Evolutionary conservation across 2,329 filamentous ascomycete genomes (phyloP).

Genomic region (Colletotrichum liriopes): DNA sequence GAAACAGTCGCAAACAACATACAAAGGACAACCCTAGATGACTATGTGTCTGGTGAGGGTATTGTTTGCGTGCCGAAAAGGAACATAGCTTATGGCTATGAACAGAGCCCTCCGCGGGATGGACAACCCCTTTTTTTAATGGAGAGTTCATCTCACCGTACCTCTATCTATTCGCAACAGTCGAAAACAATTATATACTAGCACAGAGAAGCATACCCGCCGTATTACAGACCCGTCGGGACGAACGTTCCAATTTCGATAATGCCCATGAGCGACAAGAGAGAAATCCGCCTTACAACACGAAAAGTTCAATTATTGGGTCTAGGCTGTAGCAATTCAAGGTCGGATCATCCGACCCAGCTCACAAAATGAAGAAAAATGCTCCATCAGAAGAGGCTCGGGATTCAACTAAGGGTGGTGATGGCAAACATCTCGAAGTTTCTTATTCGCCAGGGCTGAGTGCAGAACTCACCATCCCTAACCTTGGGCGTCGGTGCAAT

Average conservation of each 20-base stretch:
- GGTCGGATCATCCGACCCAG: neutral
- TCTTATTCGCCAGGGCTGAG: neutral
- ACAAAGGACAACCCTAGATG: neutral
- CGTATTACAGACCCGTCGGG: neutral
- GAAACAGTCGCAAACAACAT: neutral
- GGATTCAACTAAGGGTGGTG: neutral
- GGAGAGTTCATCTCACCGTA: neutral
- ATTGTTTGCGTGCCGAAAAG: neutral
- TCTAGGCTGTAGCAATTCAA: neutral
- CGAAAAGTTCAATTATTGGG: neutral
- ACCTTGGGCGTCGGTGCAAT: neutral
- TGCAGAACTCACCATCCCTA: slow-evolving; percentile 8
- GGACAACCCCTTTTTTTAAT: neutral
- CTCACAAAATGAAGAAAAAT: too few species aligned
- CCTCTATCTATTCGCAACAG: neutral
- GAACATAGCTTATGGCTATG: neutral
- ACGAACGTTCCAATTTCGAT: neutral
- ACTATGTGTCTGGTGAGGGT: neutral
- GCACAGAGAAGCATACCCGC: slow-evolving; percentile 7
- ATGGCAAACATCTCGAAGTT: neutral
- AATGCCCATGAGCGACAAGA: too few species aligned
- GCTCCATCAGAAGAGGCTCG: neutral
- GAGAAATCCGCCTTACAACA: neutral
- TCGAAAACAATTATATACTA: neutral
- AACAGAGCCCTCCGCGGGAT: neutral